A percentile compares a stretch with the other conserved stretches of the same genome.
Conservation (phyloP, 257 asterid species). For the Nicotiana paniculata region DNA sequence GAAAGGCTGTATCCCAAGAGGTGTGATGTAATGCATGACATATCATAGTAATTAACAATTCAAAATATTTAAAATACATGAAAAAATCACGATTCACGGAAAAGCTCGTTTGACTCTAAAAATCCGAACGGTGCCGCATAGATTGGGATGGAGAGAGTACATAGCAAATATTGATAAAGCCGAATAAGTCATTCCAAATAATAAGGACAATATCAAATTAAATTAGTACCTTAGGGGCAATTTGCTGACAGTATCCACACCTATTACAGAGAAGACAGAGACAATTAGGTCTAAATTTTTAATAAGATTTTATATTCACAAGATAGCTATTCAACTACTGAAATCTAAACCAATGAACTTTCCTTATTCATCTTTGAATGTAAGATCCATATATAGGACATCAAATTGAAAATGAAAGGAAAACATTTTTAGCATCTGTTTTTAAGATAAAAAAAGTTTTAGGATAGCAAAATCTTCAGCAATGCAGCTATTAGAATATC, state of each 20-base stretch:
- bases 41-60: no score
- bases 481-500: not conserved
- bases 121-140: no score
- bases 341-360: not conserved
- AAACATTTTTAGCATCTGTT: not conserved
- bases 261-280: slow-evolving; percentile 32
- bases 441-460: not conserved
- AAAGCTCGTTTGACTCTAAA: no score
- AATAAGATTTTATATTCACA: not conserved
- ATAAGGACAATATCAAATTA: not conserved
- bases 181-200: not conserved
- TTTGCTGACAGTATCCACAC: slow-evolving; percentile 93
- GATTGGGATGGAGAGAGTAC: no score
- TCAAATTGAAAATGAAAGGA: not conserved
- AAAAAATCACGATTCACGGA: no score
- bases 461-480: not conserved
- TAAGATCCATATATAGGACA: not conserved
- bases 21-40: no score
- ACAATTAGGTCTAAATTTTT: not conserved
- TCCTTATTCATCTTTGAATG: not conserved
- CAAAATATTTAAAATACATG: no score
- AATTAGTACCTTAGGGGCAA: slow-evolving; percentile 81
- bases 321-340: not conserved
- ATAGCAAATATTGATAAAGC: slow-evolving; percentile 1
- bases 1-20: no score